Evolutionary conservation across 208 protist species (phyloP).

Genomic region (Angomonas ambiguus): DNA sequence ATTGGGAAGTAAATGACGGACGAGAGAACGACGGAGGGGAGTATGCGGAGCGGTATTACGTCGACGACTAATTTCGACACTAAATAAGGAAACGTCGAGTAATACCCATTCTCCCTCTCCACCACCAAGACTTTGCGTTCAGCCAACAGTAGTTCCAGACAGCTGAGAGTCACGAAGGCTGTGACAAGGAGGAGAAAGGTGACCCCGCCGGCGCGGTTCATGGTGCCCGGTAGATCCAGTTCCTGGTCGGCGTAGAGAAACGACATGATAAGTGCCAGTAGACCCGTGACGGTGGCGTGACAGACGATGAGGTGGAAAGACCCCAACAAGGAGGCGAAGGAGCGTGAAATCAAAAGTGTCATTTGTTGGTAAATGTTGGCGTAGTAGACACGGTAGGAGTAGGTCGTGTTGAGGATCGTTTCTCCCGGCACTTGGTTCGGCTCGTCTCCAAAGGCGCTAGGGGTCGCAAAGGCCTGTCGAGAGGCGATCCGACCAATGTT

Average conservation of each 20-base stretch:
- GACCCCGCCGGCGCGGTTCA: conserved; percentile 85
- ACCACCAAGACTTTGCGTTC: conserved; percentile 87
- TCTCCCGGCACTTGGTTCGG: conserved; percentile 15
- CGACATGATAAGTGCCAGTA: conserved; percentile 70
- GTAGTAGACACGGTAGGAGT: conserved; percentile 68
- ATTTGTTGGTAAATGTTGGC: conserved; percentile 85
- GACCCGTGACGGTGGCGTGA: conserved; percentile 75
- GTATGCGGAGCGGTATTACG: conserved; percentile 80
- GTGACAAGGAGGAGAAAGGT: conserved; percentile 86
- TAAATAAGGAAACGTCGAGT: conserved; percentile 82
- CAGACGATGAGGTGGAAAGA: conserved; percentile 80
- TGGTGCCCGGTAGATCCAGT: conserved; percentile 74
- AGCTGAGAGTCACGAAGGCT: conserved; percentile 83
- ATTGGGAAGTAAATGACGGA: conserved; percentile 90
- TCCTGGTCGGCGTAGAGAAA: conserved; percentile 75
- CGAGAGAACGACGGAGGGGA: conserved; percentile 79
- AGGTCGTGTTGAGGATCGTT: conserved; percentile 44
- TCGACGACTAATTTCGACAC: conserved; percentile 89
- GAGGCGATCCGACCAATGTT: neutral
- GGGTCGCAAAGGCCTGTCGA: conserved; percentile 16
- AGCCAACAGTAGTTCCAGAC: conserved; percentile 79
- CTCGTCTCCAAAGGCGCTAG: conserved; percentile 6
- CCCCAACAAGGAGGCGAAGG: conserved; percentile 51
- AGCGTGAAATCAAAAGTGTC: conserved; percentile 62
- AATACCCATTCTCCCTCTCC: conserved; percentile 88